Evolutionary conservation across 2,329 filamentous ascomycete species (phyloP).

Genomic region (Fonsecaea pedrosoi): DNA sequence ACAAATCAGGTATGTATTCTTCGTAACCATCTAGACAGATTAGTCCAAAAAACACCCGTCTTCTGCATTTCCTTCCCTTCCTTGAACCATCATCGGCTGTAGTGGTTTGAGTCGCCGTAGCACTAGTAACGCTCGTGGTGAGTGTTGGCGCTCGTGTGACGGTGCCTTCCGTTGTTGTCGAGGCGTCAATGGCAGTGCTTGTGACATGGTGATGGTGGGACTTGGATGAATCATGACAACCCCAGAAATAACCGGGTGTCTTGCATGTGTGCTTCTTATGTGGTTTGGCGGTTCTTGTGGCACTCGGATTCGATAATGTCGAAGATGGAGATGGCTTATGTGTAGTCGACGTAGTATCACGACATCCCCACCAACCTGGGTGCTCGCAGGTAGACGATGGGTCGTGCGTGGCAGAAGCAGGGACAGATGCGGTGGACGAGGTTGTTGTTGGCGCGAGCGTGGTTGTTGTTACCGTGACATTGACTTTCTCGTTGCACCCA

Average conservation of each 20-base stretch:
- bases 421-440: slow-evolving; percentile 40
- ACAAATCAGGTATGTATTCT: slow-evolving; percentile 26
- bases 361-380: slow-evolving; percentile 50
- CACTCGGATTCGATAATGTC: slow-evolving; percentile 28
- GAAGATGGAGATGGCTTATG: slow-evolving; percentile 26
- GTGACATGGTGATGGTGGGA: slow-evolving; percentile 13
- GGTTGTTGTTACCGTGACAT: slow-evolving; percentile 44
- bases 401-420: slow-evolving; percentile 37
- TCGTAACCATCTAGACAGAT: slow-evolving; percentile 40
- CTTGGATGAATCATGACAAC: slow-evolving; percentile 53
- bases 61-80: slow-evolving; percentile 38
- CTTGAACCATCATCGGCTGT: slow-evolving; percentile 24
- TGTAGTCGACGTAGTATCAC: slow-evolving; percentile 45
- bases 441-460: slow-evolving; percentile 36
- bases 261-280: slow-evolving; percentile 48
- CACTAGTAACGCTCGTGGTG: slow-evolving; percentile 41
- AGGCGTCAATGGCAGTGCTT: slow-evolving; percentile 37
- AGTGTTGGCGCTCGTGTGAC: slow-evolving; percentile 35
- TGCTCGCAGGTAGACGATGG: slow-evolving; percentile 45
- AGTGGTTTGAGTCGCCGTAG: slow-evolving; percentile 38
- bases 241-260: slow-evolving; percentile 64
- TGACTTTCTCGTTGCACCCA: slow-evolving; percentile 49
- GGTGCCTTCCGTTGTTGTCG: slow-evolving; percentile 39
- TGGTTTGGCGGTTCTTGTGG: slow-evolving; percentile 27
- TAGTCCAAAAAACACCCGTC: slow-evolving; percentile 41